phyloP scores from a whole-genome alignment of 2,329 filamentous ascomycete species.

The Metarhizium sp. region DNA sequence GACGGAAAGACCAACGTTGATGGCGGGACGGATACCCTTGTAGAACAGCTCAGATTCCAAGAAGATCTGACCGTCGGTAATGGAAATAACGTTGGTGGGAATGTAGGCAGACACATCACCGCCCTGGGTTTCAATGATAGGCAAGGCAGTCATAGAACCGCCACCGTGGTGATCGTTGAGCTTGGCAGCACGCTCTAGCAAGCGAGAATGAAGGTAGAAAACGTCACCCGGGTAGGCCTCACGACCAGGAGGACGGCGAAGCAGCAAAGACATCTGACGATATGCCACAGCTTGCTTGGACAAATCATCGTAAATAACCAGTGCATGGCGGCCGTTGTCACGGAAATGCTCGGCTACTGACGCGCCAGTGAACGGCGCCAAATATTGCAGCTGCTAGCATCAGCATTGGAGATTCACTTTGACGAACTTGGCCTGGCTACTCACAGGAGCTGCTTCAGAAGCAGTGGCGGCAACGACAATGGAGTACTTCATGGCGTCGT shows the following conservation, averaged over 20 bases:
- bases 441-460: slow-evolving; percentile 76
- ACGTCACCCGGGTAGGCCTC: slow-evolving; percentile 99
- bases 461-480: slow-evolving; percentile 92
- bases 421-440: too few relatives aligned
- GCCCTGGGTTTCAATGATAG: slow-evolving; percentile 98
- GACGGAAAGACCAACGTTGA: slow-evolving; percentile 99
- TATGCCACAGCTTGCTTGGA: slow-evolving; percentile 97
- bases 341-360: too few relatives aligned
- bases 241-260: slow-evolving; percentile 96
- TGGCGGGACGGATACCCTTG: slow-evolving; percentile 99
- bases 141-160: slow-evolving; percentile 94
- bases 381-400: too few relatives aligned
- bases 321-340: slow-evolving; percentile 67
- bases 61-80: slow-evolving; percentile 99
- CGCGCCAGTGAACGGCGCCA: too few relatives aligned
- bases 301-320: slow-evolving; percentile 90
- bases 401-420: too few relatives aligned
- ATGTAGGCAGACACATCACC: slow-evolving; percentile 99
- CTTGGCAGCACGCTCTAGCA: slow-evolving; percentile 98
- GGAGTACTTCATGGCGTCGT: slow-evolving; percentile 98
- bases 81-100: slow-evolving; percentile 99
- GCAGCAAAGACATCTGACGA: slow-evolving; percentile 97
- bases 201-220: slow-evolving; percentile 98
- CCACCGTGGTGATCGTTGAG: slow-evolving; percentile 92
- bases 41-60: slow-evolving; percentile 98